Evolutionary conservation across 2,329 filamentous ascomycete genomes (phyloP).

Genomic region (Aspergillus pseudotamarii): DNA sequence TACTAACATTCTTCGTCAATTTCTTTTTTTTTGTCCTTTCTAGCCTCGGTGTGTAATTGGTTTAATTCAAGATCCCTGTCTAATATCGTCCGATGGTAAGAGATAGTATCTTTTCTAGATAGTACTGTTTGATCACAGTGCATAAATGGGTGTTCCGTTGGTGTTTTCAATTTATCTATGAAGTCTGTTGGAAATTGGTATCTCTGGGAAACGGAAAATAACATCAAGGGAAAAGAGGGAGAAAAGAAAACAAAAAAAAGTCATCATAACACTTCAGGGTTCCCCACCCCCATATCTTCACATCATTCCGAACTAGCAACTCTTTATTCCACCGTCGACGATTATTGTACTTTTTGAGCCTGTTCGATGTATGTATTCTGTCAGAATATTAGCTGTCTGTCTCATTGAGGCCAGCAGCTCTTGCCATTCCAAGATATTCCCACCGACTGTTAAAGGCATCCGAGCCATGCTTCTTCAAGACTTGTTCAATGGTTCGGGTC

Average conservation of each 20-base stretch:
- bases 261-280: neutral
- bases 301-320: neutral
- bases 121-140: constrained; percentile 5
- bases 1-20: neutral
- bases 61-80: neutral
- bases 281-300: neutral
- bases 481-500: constrained; percentile 34
- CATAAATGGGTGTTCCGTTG: constrained; percentile 18
- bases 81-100: neutral
- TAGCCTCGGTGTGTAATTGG: neutral
- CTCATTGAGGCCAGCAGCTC: constrained; percentile 21
- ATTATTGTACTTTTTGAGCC: neutral
- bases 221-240: neutral
- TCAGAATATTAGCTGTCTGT: constrained; percentile 6
- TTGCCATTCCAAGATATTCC: constrained; percentile 39
- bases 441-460: constrained; percentile 37
- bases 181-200: neutral
- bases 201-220: neutral
- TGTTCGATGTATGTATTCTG: neutral
- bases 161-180: constrained; percentile 10
- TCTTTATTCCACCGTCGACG: neutral
- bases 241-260: neutral
- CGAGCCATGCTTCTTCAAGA: constrained; percentile 50
- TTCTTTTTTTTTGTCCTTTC: constrained; percentile 3
- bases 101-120: neutral